Percentiles rank a stretch among this genome's conserved stretches.
Evolutionary conservation across 1,284 basidiomycete species (phyloP).

Genomic region (Moesziomyces antarcticus): DNA sequence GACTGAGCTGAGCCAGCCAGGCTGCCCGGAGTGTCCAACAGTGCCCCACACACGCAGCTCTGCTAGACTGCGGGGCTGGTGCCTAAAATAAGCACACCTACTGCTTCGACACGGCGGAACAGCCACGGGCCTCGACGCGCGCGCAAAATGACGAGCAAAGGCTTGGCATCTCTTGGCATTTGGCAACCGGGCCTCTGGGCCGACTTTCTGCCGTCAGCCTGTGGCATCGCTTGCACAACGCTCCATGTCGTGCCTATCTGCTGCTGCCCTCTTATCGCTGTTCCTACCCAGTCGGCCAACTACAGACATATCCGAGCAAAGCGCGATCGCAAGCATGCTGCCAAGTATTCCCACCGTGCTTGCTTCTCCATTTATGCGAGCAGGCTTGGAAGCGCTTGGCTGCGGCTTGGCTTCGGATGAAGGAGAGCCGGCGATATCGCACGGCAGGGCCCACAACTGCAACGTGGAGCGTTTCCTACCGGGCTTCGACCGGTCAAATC

Average conservation of each 20-base stretch:
- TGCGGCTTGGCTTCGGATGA: conserved; percentile 7
- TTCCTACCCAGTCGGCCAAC: no score
- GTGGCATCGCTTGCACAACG: no score
- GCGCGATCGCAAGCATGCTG: not conserved
- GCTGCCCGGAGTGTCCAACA: conserved; percentile 5
- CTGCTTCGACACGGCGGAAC: conserved; percentile 1
- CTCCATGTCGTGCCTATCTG: no score
- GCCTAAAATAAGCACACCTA: conserved; percentile 4
- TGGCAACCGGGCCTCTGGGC: not conserved
- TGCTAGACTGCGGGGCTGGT: not conserved
- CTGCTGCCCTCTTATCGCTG: no score
- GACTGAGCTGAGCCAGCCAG: not conserved
- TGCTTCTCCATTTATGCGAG: not conserved
- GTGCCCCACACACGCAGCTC: not conserved
- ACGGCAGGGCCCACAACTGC: not conserved
- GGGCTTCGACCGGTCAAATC: not conserved
- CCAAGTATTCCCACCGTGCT: conserved; percentile 11
- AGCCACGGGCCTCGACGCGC: not conserved
- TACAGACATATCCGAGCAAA: not conserved
- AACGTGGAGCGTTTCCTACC: not conserved
- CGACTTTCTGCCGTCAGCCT: no score
- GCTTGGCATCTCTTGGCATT: conserved; percentile 38
- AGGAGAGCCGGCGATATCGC: not conserved
- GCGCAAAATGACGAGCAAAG: conserved; percentile 22
- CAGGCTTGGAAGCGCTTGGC: not conserved